Evolutionary conservation across 345 rosid species (phyloP).

Genomic region (Nasturtium officinale): DNA sequence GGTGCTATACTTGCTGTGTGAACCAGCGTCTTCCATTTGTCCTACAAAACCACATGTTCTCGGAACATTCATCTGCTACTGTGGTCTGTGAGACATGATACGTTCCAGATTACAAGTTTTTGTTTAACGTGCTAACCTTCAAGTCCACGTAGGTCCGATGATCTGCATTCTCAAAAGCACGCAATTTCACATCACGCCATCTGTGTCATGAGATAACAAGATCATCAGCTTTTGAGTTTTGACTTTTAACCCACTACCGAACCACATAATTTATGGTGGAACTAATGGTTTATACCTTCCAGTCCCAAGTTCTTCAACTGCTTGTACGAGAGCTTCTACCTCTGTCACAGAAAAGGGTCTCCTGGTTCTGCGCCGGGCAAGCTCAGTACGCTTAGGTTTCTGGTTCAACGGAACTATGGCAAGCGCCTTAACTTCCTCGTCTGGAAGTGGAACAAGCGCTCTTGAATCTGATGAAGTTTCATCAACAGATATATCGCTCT

Average conservation of each 20-base stretch:
- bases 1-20: conserved; percentile 86
- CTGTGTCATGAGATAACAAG: conserved; percentile 46
- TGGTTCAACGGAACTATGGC: conserved; percentile 70
- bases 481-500: conserved; percentile 54
- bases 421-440: conserved; percentile 55
- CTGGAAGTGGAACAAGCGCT: conserved; percentile 72
- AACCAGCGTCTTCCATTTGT: conserved; percentile 93
- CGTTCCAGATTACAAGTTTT: conserved; percentile 8
- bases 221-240: conserved; percentile 21
- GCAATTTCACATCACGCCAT: conserved; percentile 84
- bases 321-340: conserved; percentile 86
- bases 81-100: neutral
- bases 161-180: conserved; percentile 69
- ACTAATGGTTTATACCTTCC: conserved; percentile 61
- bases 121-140: conserved; percentile 51
- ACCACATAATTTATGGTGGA: conserved; percentile 3
- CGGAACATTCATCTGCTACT: conserved; percentile 5
- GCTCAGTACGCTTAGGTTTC: conserved; percentile 68
- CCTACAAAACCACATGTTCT: conserved; percentile 52
- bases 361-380: conserved; percentile 81
- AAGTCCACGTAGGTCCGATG: conserved; percentile 79
- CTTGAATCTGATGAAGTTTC: conserved; percentile 56
- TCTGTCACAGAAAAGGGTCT: conserved; percentile 89
- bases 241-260: neutral
- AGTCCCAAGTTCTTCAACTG: conserved; percentile 87